These are phyloP conservation scores for Davidsoniella neocaledoniae DNA, from an alignment of 2,329 filamentous ascomycete species.

Conservation along the genomic window DNA sequence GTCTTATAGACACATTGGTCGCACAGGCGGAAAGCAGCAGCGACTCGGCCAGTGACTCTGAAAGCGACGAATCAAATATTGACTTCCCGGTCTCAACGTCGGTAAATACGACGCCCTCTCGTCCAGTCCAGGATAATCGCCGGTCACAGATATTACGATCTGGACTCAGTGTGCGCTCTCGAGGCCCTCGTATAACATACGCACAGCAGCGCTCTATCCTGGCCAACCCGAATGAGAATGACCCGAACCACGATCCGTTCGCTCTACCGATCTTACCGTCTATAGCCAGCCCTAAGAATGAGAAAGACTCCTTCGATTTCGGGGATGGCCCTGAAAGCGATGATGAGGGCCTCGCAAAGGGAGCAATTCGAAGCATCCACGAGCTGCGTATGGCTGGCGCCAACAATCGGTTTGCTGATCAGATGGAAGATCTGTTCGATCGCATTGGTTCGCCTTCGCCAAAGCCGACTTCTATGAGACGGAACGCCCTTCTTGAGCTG, in stretches of 20 bases:
- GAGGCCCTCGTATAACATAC: slow-evolving; percentile 24
- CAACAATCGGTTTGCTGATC: slow-evolving; percentile 48
- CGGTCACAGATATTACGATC: not conserved
- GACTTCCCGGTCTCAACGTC: no score
- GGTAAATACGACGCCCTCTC: no score
- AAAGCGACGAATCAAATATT: not conserved
- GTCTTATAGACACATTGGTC: slow-evolving; percentile 27
- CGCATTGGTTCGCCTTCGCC: slow-evolving; percentile 36
- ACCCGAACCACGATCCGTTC: slow-evolving; percentile 12
- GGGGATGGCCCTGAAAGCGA: slow-evolving; percentile 20
- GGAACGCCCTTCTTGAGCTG: slow-evolving; percentile 43
- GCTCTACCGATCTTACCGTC: slow-evolving; percentile 8
- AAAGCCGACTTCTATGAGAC: slow-evolving; percentile 33
- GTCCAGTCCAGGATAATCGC: no score
- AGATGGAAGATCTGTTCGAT: slow-evolving; percentile 46
- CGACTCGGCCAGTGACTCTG: slow-evolving; percentile 12
- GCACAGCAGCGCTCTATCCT: slow-evolving; percentile 18
- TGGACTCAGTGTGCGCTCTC: slow-evolving; percentile 6
- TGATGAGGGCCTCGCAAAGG: slow-evolving; percentile 25
- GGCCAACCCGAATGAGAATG: slow-evolving; percentile 6
- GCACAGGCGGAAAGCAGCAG: slow-evolving; percentile 23
- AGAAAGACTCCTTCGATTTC: slow-evolving; percentile 12
- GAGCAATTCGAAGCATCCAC: slow-evolving; percentile 45
- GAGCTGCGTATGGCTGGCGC: slow-evolving; percentile 49
- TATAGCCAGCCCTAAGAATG: slow-evolving; percentile 4